These are phyloP conservation scores for Mortierella polycephala DNA, from an alignment of 371 early-diverging fungal species.

Conservation along the genomic window DNA sequence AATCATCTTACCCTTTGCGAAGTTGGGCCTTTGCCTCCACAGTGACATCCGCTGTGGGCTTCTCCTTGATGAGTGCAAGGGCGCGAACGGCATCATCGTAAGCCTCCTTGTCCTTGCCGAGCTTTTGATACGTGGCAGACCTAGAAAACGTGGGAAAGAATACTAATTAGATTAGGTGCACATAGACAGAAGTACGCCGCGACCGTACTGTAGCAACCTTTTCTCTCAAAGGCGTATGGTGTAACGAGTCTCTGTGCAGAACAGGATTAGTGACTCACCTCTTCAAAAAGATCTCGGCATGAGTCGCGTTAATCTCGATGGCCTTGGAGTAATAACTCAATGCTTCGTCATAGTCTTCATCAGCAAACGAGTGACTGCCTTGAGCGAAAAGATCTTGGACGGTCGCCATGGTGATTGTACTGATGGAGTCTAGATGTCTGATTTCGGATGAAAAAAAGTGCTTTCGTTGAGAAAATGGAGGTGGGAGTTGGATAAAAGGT, in stretches of 20 bases:
- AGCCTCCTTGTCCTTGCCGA: slow-evolving; percentile 64
- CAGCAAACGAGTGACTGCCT: slow-evolving; percentile 66
- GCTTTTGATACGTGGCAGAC: slow-evolving; percentile 68
- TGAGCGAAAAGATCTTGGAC: slow-evolving; percentile 57
- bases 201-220: too few relatives aligned
- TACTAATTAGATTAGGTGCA: too few relatives aligned
- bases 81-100: slow-evolving; percentile 72
- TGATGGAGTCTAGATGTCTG: not conserved
- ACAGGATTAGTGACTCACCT: slow-evolving; percentile 50
- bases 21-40: slow-evolving; percentile 70
- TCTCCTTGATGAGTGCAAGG: slow-evolving; percentile 57
- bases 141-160: slow-evolving; percentile 40
- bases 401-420: slow-evolving; percentile 13
- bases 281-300: slow-evolving; percentile 65
- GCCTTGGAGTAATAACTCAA: slow-evolving; percentile 61
- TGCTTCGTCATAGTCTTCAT: slow-evolving; percentile 65
- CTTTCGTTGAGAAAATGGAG: not conserved
- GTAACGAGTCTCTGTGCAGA: not conserved
- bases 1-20: slow-evolving; percentile 62
- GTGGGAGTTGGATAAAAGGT: too few relatives aligned
- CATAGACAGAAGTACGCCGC: too few relatives aligned
- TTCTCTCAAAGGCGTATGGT: too few relatives aligned
- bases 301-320: slow-evolving; percentile 57
- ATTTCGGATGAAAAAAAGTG: not conserved
- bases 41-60: slow-evolving; percentile 58